Conservation (phyloP, 1,284 basidiomycete genomes). For the Cryptococcus maquisensis region DNA sequence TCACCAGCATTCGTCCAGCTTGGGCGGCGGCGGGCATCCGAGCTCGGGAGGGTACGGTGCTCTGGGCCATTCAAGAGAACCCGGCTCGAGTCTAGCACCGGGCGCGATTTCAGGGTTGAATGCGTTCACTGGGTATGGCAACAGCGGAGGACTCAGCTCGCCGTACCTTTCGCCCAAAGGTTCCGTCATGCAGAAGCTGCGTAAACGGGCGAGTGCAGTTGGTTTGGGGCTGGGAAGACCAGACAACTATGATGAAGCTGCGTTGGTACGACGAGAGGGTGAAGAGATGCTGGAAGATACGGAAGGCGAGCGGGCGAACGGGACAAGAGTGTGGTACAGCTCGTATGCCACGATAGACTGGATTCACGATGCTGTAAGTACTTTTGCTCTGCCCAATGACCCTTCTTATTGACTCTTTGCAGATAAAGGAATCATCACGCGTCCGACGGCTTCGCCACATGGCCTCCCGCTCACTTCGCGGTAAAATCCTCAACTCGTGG, state of each 20-base stretch:
- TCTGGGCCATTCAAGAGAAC: not conserved
- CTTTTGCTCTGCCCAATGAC: not conserved
- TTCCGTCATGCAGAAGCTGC: constrained; percentile 27
- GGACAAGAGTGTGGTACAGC: constrained; percentile 84
- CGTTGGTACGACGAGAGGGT: constrained; percentile 23
- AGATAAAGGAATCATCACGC: constrained; percentile 80
- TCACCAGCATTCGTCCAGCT: not conserved
- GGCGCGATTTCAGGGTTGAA: not conserved
- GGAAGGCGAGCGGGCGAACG: constrained; percentile 61
- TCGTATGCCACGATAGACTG: constrained; percentile 59
- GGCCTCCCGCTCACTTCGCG: constrained; percentile 63
- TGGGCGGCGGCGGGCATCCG: constrained; percentile 3
- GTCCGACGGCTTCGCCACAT: constrained; percentile 63
- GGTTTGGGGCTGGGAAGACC: constrained; percentile 31
- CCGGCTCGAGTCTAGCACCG: not conserved
- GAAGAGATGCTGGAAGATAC: constrained; percentile 56
- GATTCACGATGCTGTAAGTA: constrained; percentile 70
- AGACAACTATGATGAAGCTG: constrained; percentile 27
- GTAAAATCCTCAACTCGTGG: constrained; percentile 62
- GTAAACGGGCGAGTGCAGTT: constrained; percentile 33
- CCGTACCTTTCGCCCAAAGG: constrained; percentile 17
- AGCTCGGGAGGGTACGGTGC: not conserved
- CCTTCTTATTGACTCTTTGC: constrained; percentile 3
- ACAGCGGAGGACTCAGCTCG: too few species aligned
- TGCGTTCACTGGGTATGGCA: not conserved